Conservation (phyloP, 352 stramenopile species). For the Elongisporangium prolatum region DNA sequence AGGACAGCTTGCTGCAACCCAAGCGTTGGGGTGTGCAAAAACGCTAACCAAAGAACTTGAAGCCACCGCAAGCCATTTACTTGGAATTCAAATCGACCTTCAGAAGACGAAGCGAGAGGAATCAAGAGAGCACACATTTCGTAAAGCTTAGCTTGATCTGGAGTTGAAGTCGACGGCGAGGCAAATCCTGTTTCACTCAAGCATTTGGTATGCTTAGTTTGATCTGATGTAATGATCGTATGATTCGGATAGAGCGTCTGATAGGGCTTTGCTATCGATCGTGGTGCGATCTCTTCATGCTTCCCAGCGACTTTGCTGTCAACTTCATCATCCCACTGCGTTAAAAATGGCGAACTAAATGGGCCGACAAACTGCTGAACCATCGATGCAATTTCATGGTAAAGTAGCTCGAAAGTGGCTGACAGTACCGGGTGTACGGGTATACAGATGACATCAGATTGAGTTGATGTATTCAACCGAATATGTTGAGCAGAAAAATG, state of each 20-base stretch:
- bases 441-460: conserved; percentile 1
- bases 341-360: no score
- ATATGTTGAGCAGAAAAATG: conserved; percentile 23
- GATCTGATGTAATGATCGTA: conserved; percentile 88
- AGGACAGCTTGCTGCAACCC: conserved; percentile 61
- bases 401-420: conserved; percentile 15
- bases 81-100: conserved; percentile 37
- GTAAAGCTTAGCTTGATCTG: conserved; percentile 4
- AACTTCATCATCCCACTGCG: no score
- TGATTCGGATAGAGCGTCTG: no score
- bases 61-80: conserved; percentile 43
- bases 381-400: background rate
- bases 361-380: background rate
- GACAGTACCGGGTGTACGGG: conserved; percentile 20
- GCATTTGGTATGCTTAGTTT: conserved; percentile 27
- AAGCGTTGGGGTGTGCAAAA: conserved; percentile 38
- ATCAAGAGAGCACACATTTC: conserved; percentile 40
- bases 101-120: conserved; percentile 40
- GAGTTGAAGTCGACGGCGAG: background rate
- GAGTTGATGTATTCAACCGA: background rate
- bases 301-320: no score
- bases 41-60: conserved; percentile 34
- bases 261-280: no score
- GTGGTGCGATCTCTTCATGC: no score
- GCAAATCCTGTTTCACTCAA: background rate